Conservation (phyloP, 2,329 filamentous ascomycete genomes). For the Dactylonectria estremocensis region DNA sequence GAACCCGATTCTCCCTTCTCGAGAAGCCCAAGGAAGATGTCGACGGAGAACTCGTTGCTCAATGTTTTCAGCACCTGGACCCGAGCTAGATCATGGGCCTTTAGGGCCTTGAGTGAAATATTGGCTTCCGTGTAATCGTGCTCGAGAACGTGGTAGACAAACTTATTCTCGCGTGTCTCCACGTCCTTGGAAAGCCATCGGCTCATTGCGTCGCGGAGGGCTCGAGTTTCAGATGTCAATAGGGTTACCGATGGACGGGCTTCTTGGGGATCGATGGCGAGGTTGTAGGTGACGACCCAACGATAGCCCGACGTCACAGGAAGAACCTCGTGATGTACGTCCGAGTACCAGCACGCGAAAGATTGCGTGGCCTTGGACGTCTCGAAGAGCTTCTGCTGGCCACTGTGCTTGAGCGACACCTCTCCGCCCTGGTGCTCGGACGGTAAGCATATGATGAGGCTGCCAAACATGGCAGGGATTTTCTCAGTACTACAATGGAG, state of each 20-base stretch:
- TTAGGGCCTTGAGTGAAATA: slow-evolving; percentile 49
- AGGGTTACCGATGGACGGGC: slow-evolving; percentile 42
- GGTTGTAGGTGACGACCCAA: slow-evolving; percentile 68
- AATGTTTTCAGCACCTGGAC: slow-evolving; percentile 46
- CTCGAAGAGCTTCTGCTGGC: slow-evolving; percentile 50
- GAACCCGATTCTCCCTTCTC: slow-evolving; percentile 48
- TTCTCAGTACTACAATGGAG: slow-evolving; percentile 55
- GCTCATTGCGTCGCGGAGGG: slow-evolving; percentile 42
- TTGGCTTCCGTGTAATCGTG: slow-evolving; percentile 54
- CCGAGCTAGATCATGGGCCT: slow-evolving; percentile 46
- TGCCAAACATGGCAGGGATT: slow-evolving; percentile 64
- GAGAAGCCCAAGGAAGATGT: slow-evolving; percentile 53
- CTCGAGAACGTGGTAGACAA: slow-evolving; percentile 51
- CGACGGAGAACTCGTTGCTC: slow-evolving; percentile 46
- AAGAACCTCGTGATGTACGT: slow-evolving; percentile 67
- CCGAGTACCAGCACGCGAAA: slow-evolving; percentile 62
- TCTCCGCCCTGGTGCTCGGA: slow-evolving; percentile 64
- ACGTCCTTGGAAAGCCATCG: slow-evolving; percentile 45
- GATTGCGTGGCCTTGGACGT: slow-evolving; percentile 47
- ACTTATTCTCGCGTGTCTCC: slow-evolving; percentile 13
- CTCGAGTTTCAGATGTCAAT: slow-evolving; percentile 8
- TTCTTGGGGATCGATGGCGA: slow-evolving; percentile 43
- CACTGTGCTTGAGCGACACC: slow-evolving; percentile 58
- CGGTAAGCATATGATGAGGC: slow-evolving; percentile 64
- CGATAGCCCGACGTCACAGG: slow-evolving; percentile 64